phyloP scores from a whole-genome alignment of 768 basidiomycete genomes.

The Kondoa subrosea region DNA sequence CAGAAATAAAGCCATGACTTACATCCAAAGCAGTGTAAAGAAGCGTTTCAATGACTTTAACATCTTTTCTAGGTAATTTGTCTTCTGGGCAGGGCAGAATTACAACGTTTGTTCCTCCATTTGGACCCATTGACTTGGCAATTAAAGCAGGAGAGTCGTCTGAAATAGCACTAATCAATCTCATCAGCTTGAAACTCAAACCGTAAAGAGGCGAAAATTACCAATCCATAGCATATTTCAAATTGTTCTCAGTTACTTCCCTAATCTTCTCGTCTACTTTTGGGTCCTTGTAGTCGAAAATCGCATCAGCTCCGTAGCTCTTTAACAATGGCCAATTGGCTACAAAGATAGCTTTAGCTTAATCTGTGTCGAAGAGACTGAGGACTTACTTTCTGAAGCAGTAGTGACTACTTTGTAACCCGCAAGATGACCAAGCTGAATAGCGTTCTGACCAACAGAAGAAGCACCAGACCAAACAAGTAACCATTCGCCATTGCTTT shows the following conservation, averaged over 20 bases:
- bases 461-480: constrained; percentile 19
- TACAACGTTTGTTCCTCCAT: constrained; percentile 4
- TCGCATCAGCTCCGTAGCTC: constrained; percentile 37
- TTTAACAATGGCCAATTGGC: constrained; percentile 34
- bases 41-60: constrained; percentile 7
- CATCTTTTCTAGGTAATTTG: constrained; percentile 7
- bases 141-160: neutral
- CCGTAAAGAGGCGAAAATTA: neutral
- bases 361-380: no score
- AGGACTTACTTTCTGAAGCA: constrained; percentile 36
- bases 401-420: constrained; percentile 39
- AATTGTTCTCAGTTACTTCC: constrained; percentile 12
- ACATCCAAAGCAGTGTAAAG: constrained; percentile 2
- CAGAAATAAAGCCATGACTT: neutral
- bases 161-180: neutral
- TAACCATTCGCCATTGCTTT: constrained; percentile 13
- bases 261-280: constrained; percentile 19
- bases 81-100: constrained; percentile 1
- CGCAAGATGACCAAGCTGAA: constrained; percentile 36
- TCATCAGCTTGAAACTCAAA: neutral
- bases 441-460: constrained; percentile 26
- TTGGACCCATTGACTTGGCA: neutral
- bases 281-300: constrained; percentile 33
- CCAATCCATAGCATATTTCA: constrained; percentile 20
- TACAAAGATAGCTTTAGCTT: no score